Evolutionary conservation across 2,329 filamentous ascomycete genomes (phyloP).

Genomic region (Mariannaea sp.): DNA sequence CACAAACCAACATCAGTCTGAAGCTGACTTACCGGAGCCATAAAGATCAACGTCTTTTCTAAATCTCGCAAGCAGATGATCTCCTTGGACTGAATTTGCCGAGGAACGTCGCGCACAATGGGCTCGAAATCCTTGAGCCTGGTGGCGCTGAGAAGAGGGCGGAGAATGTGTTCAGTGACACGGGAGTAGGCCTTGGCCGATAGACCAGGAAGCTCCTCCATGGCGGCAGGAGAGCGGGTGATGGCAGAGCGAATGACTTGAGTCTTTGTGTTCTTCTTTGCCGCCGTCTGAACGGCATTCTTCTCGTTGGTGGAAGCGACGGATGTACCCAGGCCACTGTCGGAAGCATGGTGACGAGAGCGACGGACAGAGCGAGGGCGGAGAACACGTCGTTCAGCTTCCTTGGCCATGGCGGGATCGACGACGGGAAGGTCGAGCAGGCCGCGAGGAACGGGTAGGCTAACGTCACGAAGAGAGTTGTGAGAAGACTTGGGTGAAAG

Average conservation of each 20-base stretch:
- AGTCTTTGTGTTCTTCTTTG: slow-evolving; percentile 42
- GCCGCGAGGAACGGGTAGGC: slow-evolving; percentile 63
- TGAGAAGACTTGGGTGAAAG: slow-evolving; percentile 43
- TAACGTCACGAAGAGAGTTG: slow-evolving; percentile 56
- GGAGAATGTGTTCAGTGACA: slow-evolving; percentile 79
- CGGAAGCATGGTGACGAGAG: slow-evolving; percentile 73
- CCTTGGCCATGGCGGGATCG: slow-evolving; percentile 52
- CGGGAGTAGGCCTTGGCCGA: slow-evolving; percentile 73
- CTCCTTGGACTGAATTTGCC: slow-evolving; percentile 79
- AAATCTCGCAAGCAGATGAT: slow-evolving; percentile 91
- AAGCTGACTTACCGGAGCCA: slow-evolving; percentile 86
- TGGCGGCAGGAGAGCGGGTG: slow-evolving; percentile 60
- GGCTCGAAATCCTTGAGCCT: slow-evolving; percentile 79
- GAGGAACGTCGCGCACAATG: slow-evolving; percentile 77
- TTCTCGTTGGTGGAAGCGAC: slow-evolving; percentile 66
- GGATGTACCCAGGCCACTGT: slow-evolving; percentile 88
- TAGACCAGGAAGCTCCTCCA: slow-evolving; percentile 62
- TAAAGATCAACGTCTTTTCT: slow-evolving; percentile 89
- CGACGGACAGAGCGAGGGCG: slow-evolving; percentile 61
- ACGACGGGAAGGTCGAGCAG: slow-evolving; percentile 62
- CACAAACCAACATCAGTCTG: slow-evolving; percentile 60
- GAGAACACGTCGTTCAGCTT: slow-evolving; percentile 54
- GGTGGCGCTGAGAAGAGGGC: slow-evolving; percentile 75
- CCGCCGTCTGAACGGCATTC: slow-evolving; percentile 47
- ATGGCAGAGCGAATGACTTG: slow-evolving; percentile 56